Evolutionary conservation across 495 filamentous ascomycete genomes (phyloP), one percentile per base, ranked within the genome.

Genomic region (Trichoderma virens): DNA sequence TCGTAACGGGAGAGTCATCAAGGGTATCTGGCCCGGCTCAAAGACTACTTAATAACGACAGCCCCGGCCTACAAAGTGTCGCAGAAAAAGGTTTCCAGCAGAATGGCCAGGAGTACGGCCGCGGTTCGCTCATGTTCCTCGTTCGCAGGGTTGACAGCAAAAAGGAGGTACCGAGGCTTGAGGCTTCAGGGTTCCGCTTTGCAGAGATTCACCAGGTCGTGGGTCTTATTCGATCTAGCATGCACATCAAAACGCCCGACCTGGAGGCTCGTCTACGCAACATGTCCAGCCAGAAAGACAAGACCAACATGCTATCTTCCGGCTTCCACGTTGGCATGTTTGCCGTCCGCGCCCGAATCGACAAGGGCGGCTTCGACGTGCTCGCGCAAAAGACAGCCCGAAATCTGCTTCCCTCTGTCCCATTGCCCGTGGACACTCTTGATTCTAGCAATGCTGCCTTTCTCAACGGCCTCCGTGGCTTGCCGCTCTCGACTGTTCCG

Each of bases 281-380:
- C 27, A 91, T 96, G 83, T 79, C 77, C 20, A 75, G 79, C 8
- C 89, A 86, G 68, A 81, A 81, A 5, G 73, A 77, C 3, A 76
- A 75, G 0, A 73, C 80, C 32, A 74, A 75, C 16, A 78, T 83
- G 60, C 77, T 88, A 32, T 78, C 82, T 3, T 76, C 88, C 27
- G 90, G 89, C 1, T 88, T 92, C 16, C 88, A 93, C 68, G 68
- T 97, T 0, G 86, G 86, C 45, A 83, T 88, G 47, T 97, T 93
- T 66, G 85, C 87, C 6, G 78, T 93, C 64, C 84, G 88, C 28
- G 85, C 90, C 2, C 80, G 85, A 7, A 74, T 89, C 5, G 82
- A 83, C 51, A 76, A 74, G 20, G 81, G 83, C 66, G 86, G 86
- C 25, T 92, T 91, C 67, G 89, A 95, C 65, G 77, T 97, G 51